Conservation (phyloP, 2,329 filamentous ascomycete species). For the Daldinia sp. region DNA sequence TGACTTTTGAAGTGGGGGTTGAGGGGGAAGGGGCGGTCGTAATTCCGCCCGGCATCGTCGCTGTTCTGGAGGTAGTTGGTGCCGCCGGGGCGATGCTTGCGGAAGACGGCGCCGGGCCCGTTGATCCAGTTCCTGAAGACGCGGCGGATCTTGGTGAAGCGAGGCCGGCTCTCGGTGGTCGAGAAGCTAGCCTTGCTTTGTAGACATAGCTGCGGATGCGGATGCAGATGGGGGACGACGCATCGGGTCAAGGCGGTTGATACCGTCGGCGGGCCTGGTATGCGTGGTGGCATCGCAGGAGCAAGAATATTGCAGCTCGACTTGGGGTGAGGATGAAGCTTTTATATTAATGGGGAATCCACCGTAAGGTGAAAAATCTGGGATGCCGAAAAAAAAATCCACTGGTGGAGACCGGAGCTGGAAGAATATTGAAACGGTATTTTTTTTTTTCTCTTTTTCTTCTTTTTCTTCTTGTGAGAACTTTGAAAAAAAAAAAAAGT, state of each 20-base stretch:
- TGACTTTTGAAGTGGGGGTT: constrained; percentile 77
- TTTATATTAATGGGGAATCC: constrained; percentile 15
- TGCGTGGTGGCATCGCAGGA: constrained; percentile 42
- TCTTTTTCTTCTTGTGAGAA: no score
- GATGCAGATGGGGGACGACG: constrained; percentile 1
- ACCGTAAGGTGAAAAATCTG: constrained; percentile 13
- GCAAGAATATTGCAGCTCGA: constrained; percentile 17
- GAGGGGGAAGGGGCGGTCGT: constrained; percentile 70
- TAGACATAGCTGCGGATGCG: constrained; percentile 13
- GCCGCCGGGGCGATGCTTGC: constrained; percentile 6
- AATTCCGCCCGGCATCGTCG: neutral
- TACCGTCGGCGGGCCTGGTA: constrained; percentile 32
- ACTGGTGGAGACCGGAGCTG: neutral
- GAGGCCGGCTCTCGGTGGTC: constrained; percentile 40
- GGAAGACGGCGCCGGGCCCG: constrained; percentile 14
- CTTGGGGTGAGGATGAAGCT: constrained; percentile 21
- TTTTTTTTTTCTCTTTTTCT: no score
- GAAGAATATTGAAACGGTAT: neutral
- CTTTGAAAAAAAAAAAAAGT: no score
- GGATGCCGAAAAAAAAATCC: constrained; percentile 2
- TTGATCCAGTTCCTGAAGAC: constrained; percentile 39
- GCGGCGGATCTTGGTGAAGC: constrained; percentile 38
- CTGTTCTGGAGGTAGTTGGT: constrained; percentile 36
- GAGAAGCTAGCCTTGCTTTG: constrained; percentile 41
- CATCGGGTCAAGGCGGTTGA: constrained; percentile 24